Evolutionary conservation across 2,329 filamentous ascomycete species (phyloP).

Genomic region (Ceratocystis destructans): DNA sequence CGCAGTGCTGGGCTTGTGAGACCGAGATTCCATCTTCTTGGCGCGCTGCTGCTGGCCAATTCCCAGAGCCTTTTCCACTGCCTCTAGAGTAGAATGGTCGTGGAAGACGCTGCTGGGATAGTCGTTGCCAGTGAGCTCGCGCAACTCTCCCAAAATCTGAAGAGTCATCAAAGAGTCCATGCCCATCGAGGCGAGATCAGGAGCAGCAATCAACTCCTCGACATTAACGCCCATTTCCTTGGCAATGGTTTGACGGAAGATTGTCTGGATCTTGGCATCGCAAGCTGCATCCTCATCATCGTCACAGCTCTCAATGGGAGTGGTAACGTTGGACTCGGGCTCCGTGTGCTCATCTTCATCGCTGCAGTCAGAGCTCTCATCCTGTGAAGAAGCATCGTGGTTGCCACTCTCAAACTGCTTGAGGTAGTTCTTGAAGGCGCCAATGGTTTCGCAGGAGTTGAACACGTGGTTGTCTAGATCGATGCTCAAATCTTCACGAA

Average conservation of each 20-base stretch:
- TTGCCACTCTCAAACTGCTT: conserved; percentile 26
- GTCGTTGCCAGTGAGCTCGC: conserved; percentile 39
- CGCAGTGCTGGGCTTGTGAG: conserved; percentile 22
- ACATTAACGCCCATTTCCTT: conserved; percentile 58
- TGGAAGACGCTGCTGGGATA: conserved; percentile 48
- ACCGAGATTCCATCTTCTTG: conserved; percentile 25
- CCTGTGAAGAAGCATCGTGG: conserved; percentile 21
- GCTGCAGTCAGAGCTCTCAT: conserved; percentile 28
- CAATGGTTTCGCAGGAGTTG: conserved; percentile 41
- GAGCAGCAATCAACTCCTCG: conserved; percentile 43
- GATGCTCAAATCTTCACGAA: conserved; percentile 45
- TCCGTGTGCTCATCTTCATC: conserved; percentile 35
- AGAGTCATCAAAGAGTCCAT: conserved; percentile 47
- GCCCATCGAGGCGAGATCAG: conserved; percentile 41
- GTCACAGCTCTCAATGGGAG: conserved; percentile 37
- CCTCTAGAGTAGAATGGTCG: conserved; percentile 47
- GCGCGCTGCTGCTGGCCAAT: conserved; percentile 31
- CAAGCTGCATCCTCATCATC: conserved; percentile 30
- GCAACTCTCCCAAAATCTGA: conserved; percentile 40
- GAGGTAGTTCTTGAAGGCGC: conserved; percentile 36
- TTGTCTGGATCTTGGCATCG: conserved; percentile 26
- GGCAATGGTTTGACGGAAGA: conserved; percentile 54
- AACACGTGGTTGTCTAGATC: conserved; percentile 41
- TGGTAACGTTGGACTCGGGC: conserved; percentile 39
- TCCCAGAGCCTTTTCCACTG: conserved; percentile 51